Conservation (phyloP, 1,284 basidiomycete species). For the Sporisorium reilianum region DNA sequence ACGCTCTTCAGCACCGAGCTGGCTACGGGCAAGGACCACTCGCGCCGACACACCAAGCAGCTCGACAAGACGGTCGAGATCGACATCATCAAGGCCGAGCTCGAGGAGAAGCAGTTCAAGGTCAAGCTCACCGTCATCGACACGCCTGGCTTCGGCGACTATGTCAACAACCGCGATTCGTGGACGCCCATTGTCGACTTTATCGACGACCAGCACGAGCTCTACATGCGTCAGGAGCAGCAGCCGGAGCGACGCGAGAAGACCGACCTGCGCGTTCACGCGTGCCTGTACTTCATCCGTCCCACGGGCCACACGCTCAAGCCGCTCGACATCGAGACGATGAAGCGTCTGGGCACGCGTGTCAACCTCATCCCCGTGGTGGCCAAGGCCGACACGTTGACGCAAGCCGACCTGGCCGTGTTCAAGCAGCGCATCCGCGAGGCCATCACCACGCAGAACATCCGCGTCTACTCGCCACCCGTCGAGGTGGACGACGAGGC, state of each 20-base stretch:
- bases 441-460: slow-evolving; percentile 88
- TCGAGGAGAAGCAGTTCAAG: slow-evolving; percentile 99
- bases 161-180: slow-evolving; percentile 97
- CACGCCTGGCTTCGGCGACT: slow-evolving; percentile 98
- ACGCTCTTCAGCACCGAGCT: slow-evolving; percentile 99
- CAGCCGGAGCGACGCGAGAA: slow-evolving; percentile 93
- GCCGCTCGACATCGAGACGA: slow-evolving; percentile 98
- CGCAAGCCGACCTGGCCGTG: slow-evolving; percentile 86
- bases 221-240: slow-evolving; percentile 99
- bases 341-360: slow-evolving; percentile 95
- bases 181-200: slow-evolving; percentile 99
- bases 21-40: slow-evolving; percentile 90
- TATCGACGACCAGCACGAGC: slow-evolving; percentile 99
- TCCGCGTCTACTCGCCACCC: slow-evolving; percentile 93
- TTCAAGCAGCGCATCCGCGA: slow-evolving; percentile 97
- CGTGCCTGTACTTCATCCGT: slow-evolving; percentile 96
- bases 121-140: slow-evolving; percentile 99
- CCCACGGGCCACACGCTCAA: slow-evolving; percentile 97
- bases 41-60: slow-evolving; percentile 90
- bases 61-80: slow-evolving; percentile 97
- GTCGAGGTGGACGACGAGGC: slow-evolving; percentile 90
- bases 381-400: slow-evolving; percentile 95
- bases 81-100: slow-evolving; percentile 75
- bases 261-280: slow-evolving; percentile 94
- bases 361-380: slow-evolving; percentile 98